Conservation (phyloP, 768 basidiomycete species). For the Termitomyces sp. region DNA sequence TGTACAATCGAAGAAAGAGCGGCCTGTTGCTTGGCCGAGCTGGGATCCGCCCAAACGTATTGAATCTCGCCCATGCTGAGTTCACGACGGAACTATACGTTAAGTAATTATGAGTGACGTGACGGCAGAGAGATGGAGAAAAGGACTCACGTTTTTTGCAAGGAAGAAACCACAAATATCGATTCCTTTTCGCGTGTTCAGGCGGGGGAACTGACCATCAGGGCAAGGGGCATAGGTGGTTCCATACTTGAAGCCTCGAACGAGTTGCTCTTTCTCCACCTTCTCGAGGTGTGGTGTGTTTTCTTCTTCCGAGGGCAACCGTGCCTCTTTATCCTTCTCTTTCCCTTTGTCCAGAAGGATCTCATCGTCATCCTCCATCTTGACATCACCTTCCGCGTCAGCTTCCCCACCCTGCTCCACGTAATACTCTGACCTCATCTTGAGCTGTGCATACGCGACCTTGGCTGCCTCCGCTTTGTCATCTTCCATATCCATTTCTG, state of each 20-base stretch:
- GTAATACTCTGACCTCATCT: slow-evolving; percentile 56
- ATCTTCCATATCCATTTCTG: slow-evolving; percentile 32
- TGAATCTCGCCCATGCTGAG: slow-evolving; percentile 81
- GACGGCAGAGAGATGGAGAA: not conserved
- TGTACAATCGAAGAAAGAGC: slow-evolving; percentile 85
- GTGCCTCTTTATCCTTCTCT: slow-evolving; percentile 21
- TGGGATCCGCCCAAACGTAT: slow-evolving; percentile 79
- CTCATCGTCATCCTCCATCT: slow-evolving; percentile 36
- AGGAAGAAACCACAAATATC: slow-evolving; percentile 87
- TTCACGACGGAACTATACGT: slow-evolving; percentile 74
- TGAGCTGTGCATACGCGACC: slow-evolving; percentile 40
- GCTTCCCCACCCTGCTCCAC: slow-evolving; percentile 44
- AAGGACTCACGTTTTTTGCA: slow-evolving; percentile 51
- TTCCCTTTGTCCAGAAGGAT: slow-evolving; percentile 23
- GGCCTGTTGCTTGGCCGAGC: slow-evolving; percentile 68
- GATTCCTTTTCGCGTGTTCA: slow-evolving; percentile 80
- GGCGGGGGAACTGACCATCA: slow-evolving; percentile 75
- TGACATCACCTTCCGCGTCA: slow-evolving; percentile 40
- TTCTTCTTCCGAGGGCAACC: slow-evolving; percentile 28
- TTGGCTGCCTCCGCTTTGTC: slow-evolving; percentile 32
- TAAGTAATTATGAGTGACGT: not conserved
- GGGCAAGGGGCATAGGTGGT: slow-evolving; percentile 85
- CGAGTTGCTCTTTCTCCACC: slow-evolving; percentile 77
- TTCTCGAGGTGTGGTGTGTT: slow-evolving; percentile 43
- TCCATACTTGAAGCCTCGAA: slow-evolving; percentile 87